Base-by-base conservation (phyloP, 768 basidiomycete species). In the Tulasnella sp. region DNA sequence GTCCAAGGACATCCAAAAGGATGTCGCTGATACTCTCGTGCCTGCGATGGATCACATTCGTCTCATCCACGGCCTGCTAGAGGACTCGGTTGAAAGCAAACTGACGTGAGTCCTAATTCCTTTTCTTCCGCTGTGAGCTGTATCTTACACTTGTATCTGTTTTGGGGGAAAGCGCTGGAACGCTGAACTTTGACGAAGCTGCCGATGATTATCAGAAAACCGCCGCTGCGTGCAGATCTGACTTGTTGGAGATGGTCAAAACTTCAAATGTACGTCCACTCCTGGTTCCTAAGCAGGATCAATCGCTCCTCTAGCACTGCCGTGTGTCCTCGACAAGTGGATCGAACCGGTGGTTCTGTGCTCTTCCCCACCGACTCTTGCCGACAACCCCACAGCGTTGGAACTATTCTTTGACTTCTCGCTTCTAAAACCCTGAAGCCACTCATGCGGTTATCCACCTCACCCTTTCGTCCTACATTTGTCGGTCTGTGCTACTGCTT, bases 11-110 rank as follows among this genome's bases (percentile, higher is more conserved):
- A 23, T 61, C 23, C 50, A 61, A 30, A 51, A 61, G 41, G 59
- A 61, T 19, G 51, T 61, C 21, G 52, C 44, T 42, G 59, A 61
- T 27, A 47, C 43, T 11, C 59, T 61, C 47, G 59, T 61, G 10
- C 59, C 59, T 10, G 59, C 59, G 13, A 61, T 61, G 59, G 59
- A 61, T 29, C 59, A 54, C 32, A 61, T 61, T 26, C 19, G 59
- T 21, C 55, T 61, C 41, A 43, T 61, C 19, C 59, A 61, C 23
- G 50, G 42, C 38, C 29, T 44, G 3, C 11, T 61, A 13, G 59
- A 61, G n/a, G 19, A 53, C n/a, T 38, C 59, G 13, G 45, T 54
- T 23, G 59, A 61, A 29, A 21, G 7, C 27, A 44, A 61, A 26
- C 52, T 41, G 19, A 48, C 32, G 59, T 61, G 21, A 52, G 59